Base-by-base conservation (phyloP, 2,329 filamentous ascomycete genomes). In the Apiospora hydei region DNA sequence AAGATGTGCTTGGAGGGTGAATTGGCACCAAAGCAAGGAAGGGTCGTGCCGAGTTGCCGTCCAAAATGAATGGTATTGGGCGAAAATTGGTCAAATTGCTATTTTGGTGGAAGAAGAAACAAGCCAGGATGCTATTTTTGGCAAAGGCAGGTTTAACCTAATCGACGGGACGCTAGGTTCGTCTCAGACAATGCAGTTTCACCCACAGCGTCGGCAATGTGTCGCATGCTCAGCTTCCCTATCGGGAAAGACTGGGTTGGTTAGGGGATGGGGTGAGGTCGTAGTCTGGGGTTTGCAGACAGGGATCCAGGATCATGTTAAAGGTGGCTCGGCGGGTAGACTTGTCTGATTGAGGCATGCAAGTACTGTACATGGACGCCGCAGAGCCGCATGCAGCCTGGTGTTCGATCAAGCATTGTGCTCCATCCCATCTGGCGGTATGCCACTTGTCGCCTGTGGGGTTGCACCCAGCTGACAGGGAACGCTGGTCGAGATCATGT, bases 401-500 rank as follows among this genome's bases (percentile, higher is more conserved):
- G 26, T 41, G 57, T 64, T 64, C 30, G 34, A 38, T 64, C 34
- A 41, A 64, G 57, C 57, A 21, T 41, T 14, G 4, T 64, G 34
- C 57, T 64, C 57, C 57, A 64, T 64, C 18, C 41, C 24, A 34
- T 61, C 30, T 61, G 53, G 53, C 53, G 53, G 53, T 57, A 57
- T 61, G 53, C 18, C 30, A 61, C 18, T 10, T 61, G 18, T 61
- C 53, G 53, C 6, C 30, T 18, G 57, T 64, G 57, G 57, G 57
- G 57, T 64, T 64, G 21, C 34, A 64, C 34, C 57, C 57, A 41
- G 57, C 34, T 24, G 57, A 64, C 57, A 64, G 57, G 57, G 57
- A 64, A 64, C 21, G 18, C 57, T 41, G 34, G 57, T 64, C 57
- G 57, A 64, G 18, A 41, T 41, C 34, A 64, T 64, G 57, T 24